These are phyloP conservation scores for Suillus plorans DNA, from an alignment of 768 basidiomycete species.

Conservation along the genomic window DNA sequence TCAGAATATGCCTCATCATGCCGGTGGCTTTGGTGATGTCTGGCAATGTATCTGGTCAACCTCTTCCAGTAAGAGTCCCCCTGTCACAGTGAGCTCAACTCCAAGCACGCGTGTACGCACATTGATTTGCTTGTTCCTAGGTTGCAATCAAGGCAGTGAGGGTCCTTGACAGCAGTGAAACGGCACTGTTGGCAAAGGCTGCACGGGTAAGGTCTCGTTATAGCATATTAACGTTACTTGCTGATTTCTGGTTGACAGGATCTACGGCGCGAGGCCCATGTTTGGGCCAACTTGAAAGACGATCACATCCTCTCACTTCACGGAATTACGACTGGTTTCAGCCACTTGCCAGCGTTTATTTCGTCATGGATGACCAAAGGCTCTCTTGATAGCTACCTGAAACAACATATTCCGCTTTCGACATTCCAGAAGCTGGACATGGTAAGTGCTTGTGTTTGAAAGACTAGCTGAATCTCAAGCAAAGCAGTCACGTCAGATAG, in stretches of 20 bases:
- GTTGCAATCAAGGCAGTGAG: background rate
- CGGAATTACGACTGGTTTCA: slow-evolving; percentile 26
- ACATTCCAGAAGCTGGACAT: slow-evolving; percentile 13
- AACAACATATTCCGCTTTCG: slow-evolving; percentile 12
- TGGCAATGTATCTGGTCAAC: background rate
- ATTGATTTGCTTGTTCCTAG: background rate
- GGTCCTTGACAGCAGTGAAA: background rate
- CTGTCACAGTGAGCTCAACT: background rate
- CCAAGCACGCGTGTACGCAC: background rate
- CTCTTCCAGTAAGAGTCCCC: background rate
- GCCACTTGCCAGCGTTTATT: slow-evolving; percentile 29
- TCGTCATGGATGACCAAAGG: slow-evolving; percentile 35
- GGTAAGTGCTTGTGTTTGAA: slow-evolving; percentile 6
- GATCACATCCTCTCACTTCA: slow-evolving; percentile 31
- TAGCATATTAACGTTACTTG: background rate
- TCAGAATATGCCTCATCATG: background rate
- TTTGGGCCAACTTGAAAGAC: slow-evolving; percentile 31
- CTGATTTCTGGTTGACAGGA: slow-evolving; percentile 14
- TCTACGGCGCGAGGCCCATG: slow-evolving; percentile 24
- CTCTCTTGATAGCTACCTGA: slow-evolving; percentile 29
- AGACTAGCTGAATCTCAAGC: background rate
- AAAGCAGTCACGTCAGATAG: slow-evolving; percentile 23
- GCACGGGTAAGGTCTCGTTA: background rate
- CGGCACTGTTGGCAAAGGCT: background rate
- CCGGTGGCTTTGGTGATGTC: background rate